phyloP scores from a whole-genome alignment of 257 asterid genomes.

The Sherardia arvensis region DNA sequence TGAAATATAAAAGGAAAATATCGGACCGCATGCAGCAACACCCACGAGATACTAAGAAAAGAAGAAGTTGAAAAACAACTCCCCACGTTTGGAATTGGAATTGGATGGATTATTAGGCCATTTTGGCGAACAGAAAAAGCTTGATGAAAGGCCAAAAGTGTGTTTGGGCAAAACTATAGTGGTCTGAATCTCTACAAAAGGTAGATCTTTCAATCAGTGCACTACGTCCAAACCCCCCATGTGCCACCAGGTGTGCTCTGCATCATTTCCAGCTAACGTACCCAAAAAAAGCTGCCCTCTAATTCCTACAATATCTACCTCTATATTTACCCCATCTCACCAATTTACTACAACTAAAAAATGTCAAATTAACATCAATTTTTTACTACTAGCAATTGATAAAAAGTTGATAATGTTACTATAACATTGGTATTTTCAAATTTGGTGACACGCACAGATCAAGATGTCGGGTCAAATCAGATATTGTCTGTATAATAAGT shows the following conservation, averaged over 20 bases:
- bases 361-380: no score
- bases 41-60: no score
- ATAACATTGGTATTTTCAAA: no score
- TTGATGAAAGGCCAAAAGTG: neutral
- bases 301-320: neutral
- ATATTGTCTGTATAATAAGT: no score
- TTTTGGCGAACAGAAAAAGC: neutral
- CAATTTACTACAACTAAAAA: no score
- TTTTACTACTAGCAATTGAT: no score
- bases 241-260: constrained; percentile 19
- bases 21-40: no score
- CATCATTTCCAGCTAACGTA: constrained; percentile 22
- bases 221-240: constrained; percentile 16
- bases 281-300: neutral
- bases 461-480: no score
- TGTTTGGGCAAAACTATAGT: neutral
- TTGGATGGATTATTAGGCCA: neutral
- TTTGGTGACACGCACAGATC: no score
- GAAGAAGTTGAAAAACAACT: neutral
- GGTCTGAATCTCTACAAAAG: constrained; percentile 1
- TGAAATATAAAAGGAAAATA: no score
- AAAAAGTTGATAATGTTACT: no score
- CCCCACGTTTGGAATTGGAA: constrained; percentile 2
- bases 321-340: neutral
- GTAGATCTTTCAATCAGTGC: constrained; percentile 6